A percentile compares a stretch with the other conserved stretches of the same genome.
Conservation (phyloP, 2,329 filamentous ascomycete genomes). For the Fusarium xyrophilum region DNA sequence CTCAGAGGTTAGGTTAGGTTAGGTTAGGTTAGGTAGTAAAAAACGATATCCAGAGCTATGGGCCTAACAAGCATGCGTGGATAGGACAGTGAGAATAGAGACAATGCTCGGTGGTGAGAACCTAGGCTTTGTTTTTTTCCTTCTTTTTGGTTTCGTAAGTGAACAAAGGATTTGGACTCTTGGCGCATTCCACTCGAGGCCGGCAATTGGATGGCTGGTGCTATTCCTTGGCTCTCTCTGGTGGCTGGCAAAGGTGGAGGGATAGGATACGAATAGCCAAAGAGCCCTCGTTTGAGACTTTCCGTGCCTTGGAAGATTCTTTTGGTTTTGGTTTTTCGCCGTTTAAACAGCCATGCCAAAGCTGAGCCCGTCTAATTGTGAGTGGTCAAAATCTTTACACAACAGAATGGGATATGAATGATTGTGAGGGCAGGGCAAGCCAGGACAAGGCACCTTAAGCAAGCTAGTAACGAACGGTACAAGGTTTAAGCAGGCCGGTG, state of each 20-base stretch:
- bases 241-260: slow-evolving; percentile 32
- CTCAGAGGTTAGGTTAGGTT: not conserved
- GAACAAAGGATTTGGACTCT: slow-evolving; percentile 36
- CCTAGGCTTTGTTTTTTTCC: not conserved
- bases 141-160: slow-evolving; percentile 5
- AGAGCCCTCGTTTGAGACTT: not conserved
- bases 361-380: not conserved
- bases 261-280: slow-evolving; percentile 1
- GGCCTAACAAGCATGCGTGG: not conserved
- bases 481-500: slow-evolving; percentile 31
- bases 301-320: not conserved
- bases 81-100: not conserved
- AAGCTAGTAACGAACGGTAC: slow-evolving; percentile 17
- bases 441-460: not conserved
- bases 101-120: slow-evolving; percentile 16
- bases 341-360: not conserved
- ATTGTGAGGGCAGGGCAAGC: not conserved
- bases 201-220: slow-evolving; percentile 33
- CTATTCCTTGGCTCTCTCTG: slow-evolving; percentile 14
- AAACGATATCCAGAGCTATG: not conserved
- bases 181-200: slow-evolving; percentile 33
- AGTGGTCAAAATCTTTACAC: not conserved
- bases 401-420: not conserved
- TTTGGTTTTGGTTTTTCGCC: not conserved
- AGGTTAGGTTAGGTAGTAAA: not conserved